Conservation (phyloP, 164 flowering plant species). For the Sedum album region DNA sequence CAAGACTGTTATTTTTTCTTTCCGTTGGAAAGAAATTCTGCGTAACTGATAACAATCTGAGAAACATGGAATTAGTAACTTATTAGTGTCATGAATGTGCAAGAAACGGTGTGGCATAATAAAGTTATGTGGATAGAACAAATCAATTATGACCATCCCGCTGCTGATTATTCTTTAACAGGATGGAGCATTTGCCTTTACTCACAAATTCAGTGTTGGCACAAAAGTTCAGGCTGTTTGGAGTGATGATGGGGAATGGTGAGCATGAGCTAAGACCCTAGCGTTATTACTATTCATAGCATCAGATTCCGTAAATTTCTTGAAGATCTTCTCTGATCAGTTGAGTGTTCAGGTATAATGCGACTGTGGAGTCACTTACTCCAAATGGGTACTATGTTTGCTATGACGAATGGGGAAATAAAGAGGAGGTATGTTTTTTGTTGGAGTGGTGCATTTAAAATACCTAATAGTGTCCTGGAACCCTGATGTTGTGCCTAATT, state of each 20-base stretch:
- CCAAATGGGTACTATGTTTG: slow-evolving; percentile 72
- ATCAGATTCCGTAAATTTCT: slow-evolving; percentile 10
- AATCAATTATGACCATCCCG: background rate
- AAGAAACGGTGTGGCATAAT: background rate
- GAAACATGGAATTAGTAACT: background rate
- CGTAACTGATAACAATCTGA: background rate
- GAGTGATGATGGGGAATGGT: slow-evolving; percentile 99
- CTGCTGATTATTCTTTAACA: background rate
- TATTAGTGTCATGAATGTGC: background rate
- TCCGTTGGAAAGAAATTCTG: background rate
- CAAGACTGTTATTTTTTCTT: background rate
- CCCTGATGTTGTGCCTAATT: background rate
- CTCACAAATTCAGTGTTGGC: slow-evolving; percentile 53
- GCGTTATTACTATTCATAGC: background rate
- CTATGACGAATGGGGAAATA: slow-evolving; percentile 86
- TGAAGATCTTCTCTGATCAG: slow-evolving; percentile 35
- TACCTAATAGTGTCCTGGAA: background rate
- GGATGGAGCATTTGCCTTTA: slow-evolving; percentile 25
- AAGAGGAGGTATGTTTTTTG: slow-evolving; percentile 68
- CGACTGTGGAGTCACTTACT: slow-evolving; percentile 63
- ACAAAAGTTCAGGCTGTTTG: slow-evolving; percentile 90
- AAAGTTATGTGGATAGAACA: background rate
- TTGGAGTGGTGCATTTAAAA: background rate
- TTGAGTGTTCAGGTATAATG: slow-evolving; percentile 86
- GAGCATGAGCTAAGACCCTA: slow-evolving; percentile 12